Percentiles rank a stretch among this genome's conserved stretches.
Conservation (phyloP, 441 rosid genomes). For the Gossypium trilobum region DNA sequence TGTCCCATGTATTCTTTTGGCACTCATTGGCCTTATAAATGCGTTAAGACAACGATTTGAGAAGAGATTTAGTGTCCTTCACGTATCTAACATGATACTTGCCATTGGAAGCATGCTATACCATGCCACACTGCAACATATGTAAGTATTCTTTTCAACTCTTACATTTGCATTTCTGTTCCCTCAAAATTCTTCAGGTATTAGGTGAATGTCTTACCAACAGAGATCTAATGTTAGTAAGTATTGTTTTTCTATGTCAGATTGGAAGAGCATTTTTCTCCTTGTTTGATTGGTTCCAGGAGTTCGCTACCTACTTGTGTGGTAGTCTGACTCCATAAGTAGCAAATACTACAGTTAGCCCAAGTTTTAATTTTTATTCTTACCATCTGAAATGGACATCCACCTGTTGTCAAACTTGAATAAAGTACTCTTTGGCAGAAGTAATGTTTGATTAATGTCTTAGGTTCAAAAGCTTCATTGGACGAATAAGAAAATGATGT, state of each 20-base stretch:
- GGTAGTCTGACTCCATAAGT: neutral
- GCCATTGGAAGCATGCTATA: slow-evolving; percentile 3
- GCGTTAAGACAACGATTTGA: slow-evolving; percentile 86
- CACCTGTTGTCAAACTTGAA: neutral
- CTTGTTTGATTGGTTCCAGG: neutral
- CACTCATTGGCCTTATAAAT: slow-evolving; percentile 70
- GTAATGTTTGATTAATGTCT: neutral
- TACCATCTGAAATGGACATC: neutral
- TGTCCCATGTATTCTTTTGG: slow-evolving; percentile 68
- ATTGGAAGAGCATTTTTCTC: neutral
- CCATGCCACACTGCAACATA: neutral
- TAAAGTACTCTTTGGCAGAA: neutral
- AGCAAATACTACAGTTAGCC: neutral
- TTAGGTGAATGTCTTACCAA: neutral
- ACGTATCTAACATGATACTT: slow-evolving; percentile 79
- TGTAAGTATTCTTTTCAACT: neutral
- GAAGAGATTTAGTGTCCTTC: slow-evolving; percentile 87
- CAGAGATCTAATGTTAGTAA: neutral
- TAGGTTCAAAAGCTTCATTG: neutral
- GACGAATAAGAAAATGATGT: neutral
- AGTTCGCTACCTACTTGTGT: neutral
- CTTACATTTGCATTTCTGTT: neutral
- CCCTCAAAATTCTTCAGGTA: neutral
- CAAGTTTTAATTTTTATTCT: neutral
- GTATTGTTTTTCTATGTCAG: neutral